Conservation (phyloP, 2,329 filamentous ascomycete genomes). For the Fusarium verrucosum region DNA sequence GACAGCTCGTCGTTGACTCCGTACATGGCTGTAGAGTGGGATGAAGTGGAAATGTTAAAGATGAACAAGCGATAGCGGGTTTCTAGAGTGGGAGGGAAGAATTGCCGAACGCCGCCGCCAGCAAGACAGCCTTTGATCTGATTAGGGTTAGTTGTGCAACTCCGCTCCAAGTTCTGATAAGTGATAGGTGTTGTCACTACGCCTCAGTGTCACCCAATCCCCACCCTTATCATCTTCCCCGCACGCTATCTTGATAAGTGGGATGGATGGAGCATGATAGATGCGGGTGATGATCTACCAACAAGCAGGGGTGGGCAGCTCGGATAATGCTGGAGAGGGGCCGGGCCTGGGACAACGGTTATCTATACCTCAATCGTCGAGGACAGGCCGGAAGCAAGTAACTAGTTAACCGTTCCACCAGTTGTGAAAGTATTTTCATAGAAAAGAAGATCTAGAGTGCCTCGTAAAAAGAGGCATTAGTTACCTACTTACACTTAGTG, state of each 20-base stretch:
- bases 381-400: neutral
- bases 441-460: neutral
- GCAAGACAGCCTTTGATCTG: neutral
- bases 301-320: neutral
- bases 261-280: no score
- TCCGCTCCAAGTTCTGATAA: neutral
- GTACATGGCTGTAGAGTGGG: constrained; percentile 16
- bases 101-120: neutral
- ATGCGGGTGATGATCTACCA: neutral
- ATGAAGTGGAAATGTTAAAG: constrained; percentile 14
- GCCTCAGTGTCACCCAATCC: neutral
- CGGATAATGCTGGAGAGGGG: neutral
- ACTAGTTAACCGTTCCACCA: neutral
- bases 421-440: neutral
- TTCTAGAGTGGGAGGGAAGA: constrained; percentile 9
- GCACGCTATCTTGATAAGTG: constrained; percentile 11
- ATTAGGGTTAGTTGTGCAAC: neutral
- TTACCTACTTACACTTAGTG: neutral
- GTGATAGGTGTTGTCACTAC: neutral
- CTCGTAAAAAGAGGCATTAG: neutral
- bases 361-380: neutral
- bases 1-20: constrained; percentile 9
- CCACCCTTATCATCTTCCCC: constrained; percentile 12
- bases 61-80: constrained; percentile 5
- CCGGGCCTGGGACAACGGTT: neutral